phyloP scores from a whole-genome alignment of 345 rosid genomes.

The Rhizophora apiculata region DNA sequence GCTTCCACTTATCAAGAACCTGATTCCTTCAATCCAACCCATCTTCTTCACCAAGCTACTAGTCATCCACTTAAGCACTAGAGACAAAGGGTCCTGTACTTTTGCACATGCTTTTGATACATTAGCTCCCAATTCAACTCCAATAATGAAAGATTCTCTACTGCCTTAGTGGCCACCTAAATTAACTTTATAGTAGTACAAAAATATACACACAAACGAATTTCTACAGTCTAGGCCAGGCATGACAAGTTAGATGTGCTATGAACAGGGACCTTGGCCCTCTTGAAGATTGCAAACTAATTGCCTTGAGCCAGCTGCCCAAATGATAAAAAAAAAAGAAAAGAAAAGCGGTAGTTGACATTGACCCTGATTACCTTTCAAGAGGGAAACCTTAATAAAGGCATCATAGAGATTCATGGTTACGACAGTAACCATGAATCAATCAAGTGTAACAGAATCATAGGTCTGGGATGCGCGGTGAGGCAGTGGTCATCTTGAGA shows the following conservation, averaged over 20 bases:
- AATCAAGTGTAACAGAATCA: no score
- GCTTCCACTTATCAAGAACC: slow-evolving; percentile 18
- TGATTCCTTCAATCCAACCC: slow-evolving; percentile 19
- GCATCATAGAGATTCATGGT: no score
- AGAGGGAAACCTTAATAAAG: no score
- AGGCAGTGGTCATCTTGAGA: no score
- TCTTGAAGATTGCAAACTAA: neutral
- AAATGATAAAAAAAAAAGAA: no score
- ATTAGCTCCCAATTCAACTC: neutral
- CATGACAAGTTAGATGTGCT: neutral
- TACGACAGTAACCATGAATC: no score
- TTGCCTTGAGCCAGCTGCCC: slow-evolving; percentile 18
- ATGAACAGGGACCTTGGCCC: neutral
- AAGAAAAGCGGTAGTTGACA: no score
- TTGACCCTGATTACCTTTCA: no score
- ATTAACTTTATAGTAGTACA: neutral
- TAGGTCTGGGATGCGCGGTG: no score
- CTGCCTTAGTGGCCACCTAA: slow-evolving; percentile 9
- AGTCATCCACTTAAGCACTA: neutral
- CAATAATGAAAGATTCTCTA: neutral
- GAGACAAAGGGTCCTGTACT: neutral
- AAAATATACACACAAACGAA: neutral
- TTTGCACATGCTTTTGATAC: neutral
- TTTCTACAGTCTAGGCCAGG: neutral
- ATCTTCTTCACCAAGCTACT: slow-evolving; percentile 2